These are phyloP conservation scores for Cucurbita maxima DNA, from an alignment of 306 rosid species.

Conservation along the genomic window DNA sequence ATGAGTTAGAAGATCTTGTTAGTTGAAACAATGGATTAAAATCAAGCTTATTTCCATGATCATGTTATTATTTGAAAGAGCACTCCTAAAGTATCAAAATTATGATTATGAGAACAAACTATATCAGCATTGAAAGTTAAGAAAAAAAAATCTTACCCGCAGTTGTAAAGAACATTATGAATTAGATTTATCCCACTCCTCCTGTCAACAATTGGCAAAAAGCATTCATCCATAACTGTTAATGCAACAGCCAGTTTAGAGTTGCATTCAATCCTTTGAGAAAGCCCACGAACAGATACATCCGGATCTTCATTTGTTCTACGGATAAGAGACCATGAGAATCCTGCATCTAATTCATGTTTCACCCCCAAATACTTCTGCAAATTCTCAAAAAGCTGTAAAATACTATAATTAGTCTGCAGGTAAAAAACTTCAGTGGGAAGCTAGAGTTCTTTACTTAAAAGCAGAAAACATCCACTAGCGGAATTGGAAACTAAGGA, in stretches of 20 bases:
- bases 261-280: slow-evolving; percentile 70
- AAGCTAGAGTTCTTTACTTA: not conserved
- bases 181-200: slow-evolving; percentile 91
- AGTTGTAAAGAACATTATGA: slow-evolving; percentile 68
- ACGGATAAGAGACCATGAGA: slow-evolving; percentile 76
- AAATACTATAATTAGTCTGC: slow-evolving; percentile 8
- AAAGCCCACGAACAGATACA: slow-evolving; percentile 44
- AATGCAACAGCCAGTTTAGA: slow-evolving; percentile 90
- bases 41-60: not conserved
- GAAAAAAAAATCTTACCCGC: slow-evolving; percentile 49
- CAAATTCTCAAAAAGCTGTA: slow-evolving; percentile 73
- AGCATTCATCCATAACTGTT: slow-evolving; percentile 95
- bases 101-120: not conserved
- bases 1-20: not conserved
- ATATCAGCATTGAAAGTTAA: not conserved
- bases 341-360: slow-evolving; percentile 89
- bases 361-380: slow-evolving; percentile 75
- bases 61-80: not conserved
- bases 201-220: slow-evolving; percentile 84
- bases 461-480: not conserved
- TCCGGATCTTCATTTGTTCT: slow-evolving; percentile 64
- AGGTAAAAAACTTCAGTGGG: not conserved
- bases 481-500: not conserved
- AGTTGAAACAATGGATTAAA: not conserved
- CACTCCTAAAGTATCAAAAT: not conserved